Evolutionary conservation across 176 grass and related monocot species (phyloP), one percentile per base, ranked within the genome.

Genomic region (Zoysia japonica): DNA sequence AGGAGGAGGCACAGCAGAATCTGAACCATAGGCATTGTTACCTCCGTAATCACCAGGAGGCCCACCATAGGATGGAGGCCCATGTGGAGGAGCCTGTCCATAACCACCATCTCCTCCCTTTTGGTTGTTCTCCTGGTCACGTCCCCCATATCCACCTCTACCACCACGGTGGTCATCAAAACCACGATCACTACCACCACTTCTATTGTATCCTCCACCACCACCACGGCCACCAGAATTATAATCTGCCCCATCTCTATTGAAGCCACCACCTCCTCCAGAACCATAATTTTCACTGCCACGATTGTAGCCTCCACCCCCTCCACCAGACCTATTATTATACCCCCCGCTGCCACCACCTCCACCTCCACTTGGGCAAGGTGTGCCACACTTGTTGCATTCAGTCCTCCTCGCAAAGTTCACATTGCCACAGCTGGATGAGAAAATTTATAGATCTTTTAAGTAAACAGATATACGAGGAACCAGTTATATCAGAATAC

Each of bases 361-460:
- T 43, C 79, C 88, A 50, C 77, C 84, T 12, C 82, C 92, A 56
- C 75, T 67, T 45, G 96, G 92, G 81, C 52, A 68, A 41, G 80
- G 84, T 61, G 96, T 38, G 40, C 92, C 90, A 84, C 96, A 99
- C 69, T 95, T 99, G 43, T 99, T 99, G 92, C 96, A 99, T 56
- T 99, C 92, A 53, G 82, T 89, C 72, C 96, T 91, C 77, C 96
- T 93, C 7, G 96, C 96, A 50, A 99, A 99, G 84, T 99, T 99
- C 82, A 99, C 65, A 40, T 99, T 99, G 47, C 90, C 90, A n/a
- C 96, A 99, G 61, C 96, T 99, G 79, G 49, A 84, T 59, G 56
- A 84, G 78, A 14, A 85, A 61, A 71, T 65, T 20, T 39, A 74
- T 38, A 75, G 8, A 35, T 54, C 4, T 47, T 20, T 80, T 47